Evolutionary conservation across 345 rosid genomes (phyloP), one percentile per base, ranked within the genome.

Genomic region (Linum usitatissimum): DNA sequence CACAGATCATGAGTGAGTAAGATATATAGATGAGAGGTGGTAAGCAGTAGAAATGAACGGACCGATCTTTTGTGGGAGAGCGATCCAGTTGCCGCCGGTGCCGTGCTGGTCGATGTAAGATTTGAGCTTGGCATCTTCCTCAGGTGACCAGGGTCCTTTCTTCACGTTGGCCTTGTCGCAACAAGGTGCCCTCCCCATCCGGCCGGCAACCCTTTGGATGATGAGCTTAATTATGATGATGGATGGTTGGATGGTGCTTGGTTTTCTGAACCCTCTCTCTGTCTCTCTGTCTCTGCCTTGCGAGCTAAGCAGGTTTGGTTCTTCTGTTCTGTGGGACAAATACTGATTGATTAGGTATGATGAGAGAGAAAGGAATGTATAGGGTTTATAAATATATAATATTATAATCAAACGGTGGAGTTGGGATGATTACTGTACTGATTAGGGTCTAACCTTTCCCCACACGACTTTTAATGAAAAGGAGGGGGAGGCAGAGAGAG

Each of bases 21-120:
- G n/a, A n/a, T n/a, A 51, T 9, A n/a, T 2, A 54, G 39, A 51
- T 19, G 55, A 55, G n/a, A 30, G 6, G 2, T 21, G 5, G 45
- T 23, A 23, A 1, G 28, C 2, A 23, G 28, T 2, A 42, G 28
- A 4, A 9, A 51, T 12, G 20, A 12, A 34, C 28, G 15, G 60
- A 68, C 76, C 76, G 36, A 73, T 73, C 56, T 72, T 72, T 34
- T 67, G 76, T 60, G 76, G 76, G 58, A 72, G 68, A 64, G 76
- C 76, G 60, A 72, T 72, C 76, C 76, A 72, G 76, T 72, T 72
- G 21, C 76, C 76, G 15, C 76, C 76, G 55, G 76, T 72, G 62
- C 76, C 76, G 55, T 72, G 65, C 40, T 67, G 48, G 39, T 72
- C 76, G 17, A 72, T 72, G 6, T 54, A 72, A 18, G 76, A 68